These are phyloP conservation scores for Lodderomyces orthopsilosis DNA, from an alignment of 1,139 yeast genomes.

Conservation along the genomic window DNA sequence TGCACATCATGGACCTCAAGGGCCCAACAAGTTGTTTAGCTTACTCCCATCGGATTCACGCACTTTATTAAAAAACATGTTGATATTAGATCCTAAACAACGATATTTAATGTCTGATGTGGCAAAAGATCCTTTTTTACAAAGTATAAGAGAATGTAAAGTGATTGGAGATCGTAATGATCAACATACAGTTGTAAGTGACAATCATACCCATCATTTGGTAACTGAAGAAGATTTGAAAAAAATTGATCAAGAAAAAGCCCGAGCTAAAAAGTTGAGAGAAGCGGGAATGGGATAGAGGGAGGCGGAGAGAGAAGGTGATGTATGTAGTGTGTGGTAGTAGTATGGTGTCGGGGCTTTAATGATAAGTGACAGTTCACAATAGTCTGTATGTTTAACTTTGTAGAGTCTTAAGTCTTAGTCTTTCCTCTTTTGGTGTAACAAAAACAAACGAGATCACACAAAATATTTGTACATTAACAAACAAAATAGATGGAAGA, in stretches of 20 bases:
- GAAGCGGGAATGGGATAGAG: conserved; percentile 14
- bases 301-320: no score
- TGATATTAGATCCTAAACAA: conserved; percentile 25
- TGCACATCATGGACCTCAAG: conserved; percentile 16
- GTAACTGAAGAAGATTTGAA: conserved; percentile 54
- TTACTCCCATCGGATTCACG: conserved; percentile 37
- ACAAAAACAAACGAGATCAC: neutral
- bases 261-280: conserved; percentile 23
- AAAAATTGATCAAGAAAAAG: conserved; percentile 39
- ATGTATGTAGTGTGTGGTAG: neutral
- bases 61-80: conserved; percentile 35
- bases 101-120: conserved; percentile 33
- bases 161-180: conserved; percentile 11
- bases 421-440: neutral
- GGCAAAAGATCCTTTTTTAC: conserved; percentile 25
- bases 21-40: conserved; percentile 35
- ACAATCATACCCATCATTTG: conserved; percentile 53
- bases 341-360: no score
- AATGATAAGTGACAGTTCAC: no score
- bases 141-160: conserved; percentile 30
- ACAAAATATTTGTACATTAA: neutral
- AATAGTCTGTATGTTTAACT: no score
- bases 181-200: conserved; percentile 6
- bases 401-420: no score
- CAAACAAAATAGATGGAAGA: no score